phyloP scores from a whole-genome alignment of 2,329 filamentous ascomycete species.

The Ascochyta viciae-villosae region DNA sequence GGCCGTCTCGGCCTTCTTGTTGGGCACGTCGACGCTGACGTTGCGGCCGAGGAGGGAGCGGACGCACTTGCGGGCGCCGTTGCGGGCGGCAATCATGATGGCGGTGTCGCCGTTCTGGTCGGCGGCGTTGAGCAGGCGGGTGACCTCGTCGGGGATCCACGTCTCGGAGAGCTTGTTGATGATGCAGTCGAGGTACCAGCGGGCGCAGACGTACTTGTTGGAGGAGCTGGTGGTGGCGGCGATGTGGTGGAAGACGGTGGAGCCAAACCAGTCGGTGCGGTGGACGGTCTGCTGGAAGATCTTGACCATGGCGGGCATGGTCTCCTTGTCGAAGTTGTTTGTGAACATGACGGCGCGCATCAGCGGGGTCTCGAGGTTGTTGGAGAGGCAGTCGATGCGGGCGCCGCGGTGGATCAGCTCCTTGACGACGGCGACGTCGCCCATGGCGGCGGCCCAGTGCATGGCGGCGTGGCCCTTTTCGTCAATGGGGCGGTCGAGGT shows the following conservation, averaged over 20 bases:
- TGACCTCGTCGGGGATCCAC: slow-evolving; percentile 77
- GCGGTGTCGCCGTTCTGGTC: slow-evolving; percentile 92
- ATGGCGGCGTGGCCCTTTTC: slow-evolving; percentile 90
- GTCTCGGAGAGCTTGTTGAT: slow-evolving; percentile 85
- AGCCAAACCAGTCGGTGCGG: slow-evolving; percentile 78
- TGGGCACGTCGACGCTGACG: slow-evolving; percentile 82
- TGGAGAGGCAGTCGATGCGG: slow-evolving; percentile 70
- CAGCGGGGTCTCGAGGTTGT: slow-evolving; percentile 79
- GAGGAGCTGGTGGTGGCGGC: slow-evolving; percentile 85
- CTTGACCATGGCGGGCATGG: slow-evolving; percentile 83
- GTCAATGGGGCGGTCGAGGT: slow-evolving; percentile 92
- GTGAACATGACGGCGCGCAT: slow-evolving; percentile 96
- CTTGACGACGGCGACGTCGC: slow-evolving; percentile 88
- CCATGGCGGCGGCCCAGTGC: slow-evolving; percentile 98
- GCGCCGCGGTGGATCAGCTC: slow-evolving; percentile 85
- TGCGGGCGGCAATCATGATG: slow-evolving; percentile 84
- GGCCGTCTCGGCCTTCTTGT: slow-evolving; percentile 80
- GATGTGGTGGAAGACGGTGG: slow-evolving; percentile 93
- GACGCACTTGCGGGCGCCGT: slow-evolving; percentile 80
- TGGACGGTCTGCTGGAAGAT: slow-evolving; percentile 84
- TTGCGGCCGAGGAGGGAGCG: slow-evolving; percentile 74
- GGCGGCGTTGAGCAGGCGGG: slow-evolving; percentile 78
- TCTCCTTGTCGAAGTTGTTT: slow-evolving; percentile 93
- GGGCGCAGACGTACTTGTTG: slow-evolving; percentile 85
- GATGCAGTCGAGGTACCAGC: slow-evolving; percentile 92